Evolutionary conservation across 2,329 filamentous ascomycete genomes (phyloP).

Genomic region (Colletotrichum agaves): DNA sequence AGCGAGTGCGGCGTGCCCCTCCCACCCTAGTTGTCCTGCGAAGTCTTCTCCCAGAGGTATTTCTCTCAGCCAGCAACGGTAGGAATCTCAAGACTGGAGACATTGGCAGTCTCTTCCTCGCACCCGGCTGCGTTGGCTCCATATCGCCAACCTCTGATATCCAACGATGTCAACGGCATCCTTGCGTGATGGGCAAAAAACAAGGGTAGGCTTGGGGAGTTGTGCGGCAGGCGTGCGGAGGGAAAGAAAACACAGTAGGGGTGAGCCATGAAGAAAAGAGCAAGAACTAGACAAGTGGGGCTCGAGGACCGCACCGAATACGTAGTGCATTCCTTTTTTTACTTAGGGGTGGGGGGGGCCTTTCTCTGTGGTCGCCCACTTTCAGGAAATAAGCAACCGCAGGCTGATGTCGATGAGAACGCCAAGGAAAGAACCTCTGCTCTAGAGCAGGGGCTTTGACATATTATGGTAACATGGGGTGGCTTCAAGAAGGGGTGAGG

Average conservation of each 20-base stretch:
- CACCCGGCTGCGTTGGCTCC: constrained; percentile 18
- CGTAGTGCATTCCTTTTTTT: background rate
- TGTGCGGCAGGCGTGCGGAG: background rate
- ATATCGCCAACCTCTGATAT: constrained; percentile 11
- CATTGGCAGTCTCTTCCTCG: background rate
- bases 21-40: too few species aligned
- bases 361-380: background rate
- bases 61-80: background rate
- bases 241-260: background rate
- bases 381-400: constrained; percentile 30
- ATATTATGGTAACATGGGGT: background rate
- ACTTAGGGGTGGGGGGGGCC: background rate
- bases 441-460: constrained; percentile 14
- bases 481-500: background rate
- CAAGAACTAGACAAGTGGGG: constrained; percentile 1
- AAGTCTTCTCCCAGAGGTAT: background rate
- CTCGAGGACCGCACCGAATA: background rate
- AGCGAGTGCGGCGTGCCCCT: background rate
- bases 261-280: background rate
- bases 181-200: constrained; percentile 8
- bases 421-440: constrained; percentile 26
- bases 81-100: background rate
- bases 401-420: constrained; percentile 29
- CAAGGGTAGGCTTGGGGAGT: background rate
- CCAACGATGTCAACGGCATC: constrained; percentile 25